Base-by-base conservation (phyloP, 164 flowering plant species). In the Piper longum region DNA sequence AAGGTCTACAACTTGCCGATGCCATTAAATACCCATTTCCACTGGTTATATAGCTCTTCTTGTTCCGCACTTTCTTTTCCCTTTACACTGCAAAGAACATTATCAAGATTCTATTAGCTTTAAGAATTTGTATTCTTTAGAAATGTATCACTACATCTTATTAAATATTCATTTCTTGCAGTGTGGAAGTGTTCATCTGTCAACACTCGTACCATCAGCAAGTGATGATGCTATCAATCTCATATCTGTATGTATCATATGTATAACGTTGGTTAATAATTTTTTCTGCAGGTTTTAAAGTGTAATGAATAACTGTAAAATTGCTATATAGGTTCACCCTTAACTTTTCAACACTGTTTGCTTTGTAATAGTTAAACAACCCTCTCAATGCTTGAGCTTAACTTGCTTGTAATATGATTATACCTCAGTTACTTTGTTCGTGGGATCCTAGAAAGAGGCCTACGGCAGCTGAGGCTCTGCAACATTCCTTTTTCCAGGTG, bases 401-500 rank as follows among this genome's bases (percentile, higher is more conserved):
- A 11, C 57, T 60, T 51, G 39, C 57, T 65, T 11, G 9, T 57
- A 41, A 26, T 57, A 11, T 73, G 44, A 9, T 5, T 16, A 16
- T n/a, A 43, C 48, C 68, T 43, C 69, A 81, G 85, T 81, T 74
- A 41, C 85, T 81, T 70, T 82, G 86, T 73, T 79, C 80, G 4
- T 82, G 86, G 86, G 77, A 82, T 67, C 86, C 86, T 17, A 67
- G 62, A 65, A 82, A 76, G 78, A 77, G 88, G 74, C 88, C 84
- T 44, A 80, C 86, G 44, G 88, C 86, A 18, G 73, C 65, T 16
- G 83, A 84, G 71, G 88, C 79, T 56, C 82, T 84, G 62, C 86
- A 82, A 58, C 86, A 84, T 73, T 78, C 89, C 57, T 86, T 86
- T 76, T 86, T 86, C 69, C 85, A 83, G 84, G 88, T 82, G 16